A percentile compares a stretch with the other conserved stretches of the same genome.
These are phyloP conservation scores for Helianthus tuberosus DNA, from an alignment of 129 eudicot species.

Conservation along the genomic window DNA sequence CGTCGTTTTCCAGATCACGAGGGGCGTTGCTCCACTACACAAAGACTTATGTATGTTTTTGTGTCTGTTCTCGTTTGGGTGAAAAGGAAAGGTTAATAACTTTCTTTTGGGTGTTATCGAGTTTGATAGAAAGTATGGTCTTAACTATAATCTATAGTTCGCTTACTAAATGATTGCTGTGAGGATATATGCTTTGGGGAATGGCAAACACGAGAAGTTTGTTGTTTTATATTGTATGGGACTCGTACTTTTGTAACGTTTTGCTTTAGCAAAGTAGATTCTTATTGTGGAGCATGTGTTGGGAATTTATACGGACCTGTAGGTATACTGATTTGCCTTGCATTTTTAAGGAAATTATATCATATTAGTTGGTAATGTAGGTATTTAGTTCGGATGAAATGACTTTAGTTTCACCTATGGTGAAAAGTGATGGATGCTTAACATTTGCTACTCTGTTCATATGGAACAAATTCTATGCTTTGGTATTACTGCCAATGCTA, in stretches of 20 bases:
- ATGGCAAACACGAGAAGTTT: neutral
- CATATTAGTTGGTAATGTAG: slow-evolving; percentile 13
- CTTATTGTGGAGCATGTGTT: neutral
- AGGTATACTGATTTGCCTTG: neutral
- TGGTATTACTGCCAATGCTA: neutral
- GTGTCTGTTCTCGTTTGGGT: neutral
- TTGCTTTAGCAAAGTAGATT: slow-evolving; percentile 3
- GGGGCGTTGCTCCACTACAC: no score
- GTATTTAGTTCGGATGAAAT: slow-evolving; percentile 11
- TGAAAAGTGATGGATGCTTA: slow-evolving; percentile 4
- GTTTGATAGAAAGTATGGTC: neutral
- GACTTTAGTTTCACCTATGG: neutral
- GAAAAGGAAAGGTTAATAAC: neutral
- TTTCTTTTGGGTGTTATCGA: neutral
- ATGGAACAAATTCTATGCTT: neutral
- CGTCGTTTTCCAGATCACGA: no score
- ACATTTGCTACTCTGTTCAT: neutral
- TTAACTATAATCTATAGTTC: slow-evolving; percentile 8
- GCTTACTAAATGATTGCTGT: slow-evolving; percentile 2
- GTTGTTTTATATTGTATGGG: neutral
- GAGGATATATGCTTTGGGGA: slow-evolving; percentile 9
- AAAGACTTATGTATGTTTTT: neutral
- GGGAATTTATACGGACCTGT: neutral
- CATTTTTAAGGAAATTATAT: neutral
- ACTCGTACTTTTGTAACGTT: neutral